Percentiles rank a stretch among this genome's conserved stretches.
These are phyloP conservation scores for Datisca glomerata DNA, from an alignment of 306 rosid species.

Conservation along the genomic window DNA sequence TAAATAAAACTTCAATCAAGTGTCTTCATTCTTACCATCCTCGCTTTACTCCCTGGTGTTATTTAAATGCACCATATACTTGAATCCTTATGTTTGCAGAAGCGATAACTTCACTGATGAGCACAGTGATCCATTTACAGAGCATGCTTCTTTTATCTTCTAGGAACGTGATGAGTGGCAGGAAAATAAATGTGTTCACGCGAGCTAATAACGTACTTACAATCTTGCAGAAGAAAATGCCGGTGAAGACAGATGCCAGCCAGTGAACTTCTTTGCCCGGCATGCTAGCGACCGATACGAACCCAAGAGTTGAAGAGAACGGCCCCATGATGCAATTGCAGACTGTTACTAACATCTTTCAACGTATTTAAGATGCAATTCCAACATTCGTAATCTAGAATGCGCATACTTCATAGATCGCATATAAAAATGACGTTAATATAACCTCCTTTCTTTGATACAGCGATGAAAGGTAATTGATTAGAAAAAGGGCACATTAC, in stretches of 20 bases:
- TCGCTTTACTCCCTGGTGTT: background rate
- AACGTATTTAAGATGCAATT: too few species aligned
- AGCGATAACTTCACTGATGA: too few species aligned
- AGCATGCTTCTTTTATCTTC: background rate
- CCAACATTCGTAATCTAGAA: too few species aligned
- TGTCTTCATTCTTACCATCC: too few species aligned
- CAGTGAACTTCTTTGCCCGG: constrained; percentile 45
- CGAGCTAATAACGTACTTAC: constrained; percentile 38
- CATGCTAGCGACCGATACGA: constrained; percentile 21
- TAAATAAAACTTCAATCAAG: too few species aligned
- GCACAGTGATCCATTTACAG: background rate
- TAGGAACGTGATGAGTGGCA: background rate
- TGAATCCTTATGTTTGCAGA: too few species aligned
- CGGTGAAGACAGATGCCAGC: constrained; percentile 43
- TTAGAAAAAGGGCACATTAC: too few species aligned
- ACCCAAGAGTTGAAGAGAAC: constrained; percentile 20
- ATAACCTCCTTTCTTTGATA: too few species aligned
- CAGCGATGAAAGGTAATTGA: too few species aligned
- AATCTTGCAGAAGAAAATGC: constrained; percentile 49
- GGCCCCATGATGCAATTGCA: constrained; percentile 36
- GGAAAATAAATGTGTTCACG: background rate
- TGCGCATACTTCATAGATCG: too few species aligned
- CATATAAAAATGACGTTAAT: too few species aligned
- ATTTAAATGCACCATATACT: background rate
- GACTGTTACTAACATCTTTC: too few species aligned